Percentiles rank a stretch among this genome's conserved stretches.
Evolutionary conservation across 129 eudicot species (phyloP).

Genomic region (Flaveria bidentis): DNA sequence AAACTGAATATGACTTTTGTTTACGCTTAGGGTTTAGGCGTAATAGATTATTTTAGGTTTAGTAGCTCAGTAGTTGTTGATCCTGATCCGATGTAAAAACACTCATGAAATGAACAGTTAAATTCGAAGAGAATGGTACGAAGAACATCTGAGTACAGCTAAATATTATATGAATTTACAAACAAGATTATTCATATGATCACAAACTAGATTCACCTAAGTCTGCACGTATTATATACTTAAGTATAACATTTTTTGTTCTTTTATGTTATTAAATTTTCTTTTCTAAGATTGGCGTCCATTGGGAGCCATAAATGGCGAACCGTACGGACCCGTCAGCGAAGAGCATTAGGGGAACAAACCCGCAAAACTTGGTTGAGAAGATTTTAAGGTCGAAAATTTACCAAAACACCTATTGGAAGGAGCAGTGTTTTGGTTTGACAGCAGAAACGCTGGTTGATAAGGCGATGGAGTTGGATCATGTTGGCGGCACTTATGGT

Average conservation of each 20-base stretch:
- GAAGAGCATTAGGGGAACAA: constrained; percentile 85
- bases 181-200: background rate
- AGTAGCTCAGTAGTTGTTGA: background rate
- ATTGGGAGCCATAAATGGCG: constrained; percentile 56
- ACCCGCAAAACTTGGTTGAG: constrained; percentile 90
- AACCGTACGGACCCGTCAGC: constrained; percentile 97
- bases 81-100: background rate
- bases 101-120: background rate
- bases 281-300: constrained; percentile 6
- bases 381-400: constrained; percentile 87
- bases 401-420: constrained; percentile 81
- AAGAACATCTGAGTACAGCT: background rate
- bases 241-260: background rate
- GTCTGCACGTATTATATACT: background rate
- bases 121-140: background rate
- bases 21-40: background rate
- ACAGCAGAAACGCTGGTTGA: constrained; percentile 97
- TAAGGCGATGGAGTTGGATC: constrained; percentile 97
- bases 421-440: constrained; percentile 98
- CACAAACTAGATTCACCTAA: background rate
- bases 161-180: background rate
- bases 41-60: background rate
- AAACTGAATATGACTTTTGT: background rate
- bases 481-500: constrained; percentile 85
- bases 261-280: background rate